A percentile compares a stretch with the other conserved stretches of the same genome.
Evolutionary conservation across 352 stramenopile genomes (phyloP).

Genomic region (Phytophthora pinifolia): DNA sequence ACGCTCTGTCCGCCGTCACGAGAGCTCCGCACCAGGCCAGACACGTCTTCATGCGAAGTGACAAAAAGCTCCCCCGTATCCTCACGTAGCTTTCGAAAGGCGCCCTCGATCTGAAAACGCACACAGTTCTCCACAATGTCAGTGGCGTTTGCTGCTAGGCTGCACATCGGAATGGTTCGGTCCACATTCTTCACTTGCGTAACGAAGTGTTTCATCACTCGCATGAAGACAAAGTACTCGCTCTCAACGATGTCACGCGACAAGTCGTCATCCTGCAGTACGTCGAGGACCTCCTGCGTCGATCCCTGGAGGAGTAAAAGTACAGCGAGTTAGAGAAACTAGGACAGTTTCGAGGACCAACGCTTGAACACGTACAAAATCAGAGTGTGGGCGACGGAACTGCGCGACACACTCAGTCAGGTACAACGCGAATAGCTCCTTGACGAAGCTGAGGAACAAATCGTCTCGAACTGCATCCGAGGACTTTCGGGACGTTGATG

Average conservation of each 20-base stretch:
- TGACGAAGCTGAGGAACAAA: slow-evolving; percentile 69
- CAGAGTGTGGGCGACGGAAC: slow-evolving; percentile 49
- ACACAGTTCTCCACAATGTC: slow-evolving; percentile 69
- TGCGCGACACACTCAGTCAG: slow-evolving; percentile 48
- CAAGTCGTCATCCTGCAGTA: slow-evolving; percentile 28
- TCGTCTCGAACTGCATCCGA: slow-evolving; percentile 60
- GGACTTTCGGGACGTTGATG: slow-evolving; percentile 31
- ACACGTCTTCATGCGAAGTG: slow-evolving; percentile 53
- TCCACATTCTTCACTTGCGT: slow-evolving; percentile 60
- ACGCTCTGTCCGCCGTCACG: slow-evolving; percentile 42
- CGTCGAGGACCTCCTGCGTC: slow-evolving; percentile 40
- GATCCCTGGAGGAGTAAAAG: slow-evolving; percentile 39
- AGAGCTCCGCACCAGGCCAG: slow-evolving; percentile 31
- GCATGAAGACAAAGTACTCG: slow-evolving; percentile 84
- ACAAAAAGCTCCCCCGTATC: slow-evolving; percentile 64
- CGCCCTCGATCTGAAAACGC: slow-evolving; percentile 74
- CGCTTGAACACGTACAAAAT: slow-evolving; percentile 51
- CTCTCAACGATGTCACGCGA: slow-evolving; percentile 37
- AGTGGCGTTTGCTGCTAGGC: slow-evolving; percentile 42
- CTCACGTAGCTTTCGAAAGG: slow-evolving; percentile 62
- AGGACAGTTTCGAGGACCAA: too few relatives aligned
- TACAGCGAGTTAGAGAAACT: not conserved
- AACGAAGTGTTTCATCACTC: slow-evolving; percentile 78
- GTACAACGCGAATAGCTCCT: slow-evolving; percentile 66
- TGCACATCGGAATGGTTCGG: slow-evolving; percentile 54